Evolutionary conservation across 2,329 filamentous ascomycete genomes (phyloP).

Genomic region (Geosmithia flava): DNA sequence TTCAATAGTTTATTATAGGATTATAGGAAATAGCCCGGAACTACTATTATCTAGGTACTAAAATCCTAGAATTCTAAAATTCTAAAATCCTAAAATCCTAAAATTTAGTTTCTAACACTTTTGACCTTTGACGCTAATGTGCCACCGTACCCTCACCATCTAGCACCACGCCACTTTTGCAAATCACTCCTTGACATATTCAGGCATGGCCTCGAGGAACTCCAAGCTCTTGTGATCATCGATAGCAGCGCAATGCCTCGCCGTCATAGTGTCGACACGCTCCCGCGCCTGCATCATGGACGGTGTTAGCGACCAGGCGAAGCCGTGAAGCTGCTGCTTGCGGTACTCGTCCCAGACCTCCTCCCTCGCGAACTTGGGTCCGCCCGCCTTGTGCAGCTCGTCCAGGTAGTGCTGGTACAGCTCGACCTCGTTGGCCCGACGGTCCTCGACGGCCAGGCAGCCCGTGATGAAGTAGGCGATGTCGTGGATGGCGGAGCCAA

Average conservation of each 20-base stretch:
- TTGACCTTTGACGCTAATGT: too few relatives aligned
- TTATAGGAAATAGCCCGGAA: too few relatives aligned
- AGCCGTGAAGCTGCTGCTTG: neutral
- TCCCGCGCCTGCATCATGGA: conserved; percentile 20
- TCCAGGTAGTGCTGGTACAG: conserved; percentile 21
- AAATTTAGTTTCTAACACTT: too few relatives aligned
- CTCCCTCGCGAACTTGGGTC: conserved; percentile 17
- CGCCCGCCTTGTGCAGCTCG: conserved; percentile 16
- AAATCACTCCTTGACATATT: neutral
- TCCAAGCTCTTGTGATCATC: conserved; percentile 25
- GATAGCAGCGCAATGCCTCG: conserved; percentile 19
- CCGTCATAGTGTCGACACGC: conserved; percentile 16
- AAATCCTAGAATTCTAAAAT: too few relatives aligned
- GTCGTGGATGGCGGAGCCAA: conserved; percentile 29
- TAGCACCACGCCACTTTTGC: neutral
- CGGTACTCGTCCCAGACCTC: conserved; percentile 11
- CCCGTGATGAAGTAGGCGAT: conserved; percentile 26
- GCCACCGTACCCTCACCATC: too few relatives aligned
- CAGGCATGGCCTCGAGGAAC: neutral
- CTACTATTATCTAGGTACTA: too few relatives aligned
- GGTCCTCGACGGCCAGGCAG: conserved; percentile 23
- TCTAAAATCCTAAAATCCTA: too few relatives aligned
- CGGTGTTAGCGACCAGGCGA: conserved; percentile 4
- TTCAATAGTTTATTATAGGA: too few relatives aligned
- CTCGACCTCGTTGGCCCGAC: conserved; percentile 24